Percentiles rank a stretch among this genome's conserved stretches.
Conservation (phyloP, 2,329 filamentous ascomycete species). For the Rutstroemia sp. region DNA sequence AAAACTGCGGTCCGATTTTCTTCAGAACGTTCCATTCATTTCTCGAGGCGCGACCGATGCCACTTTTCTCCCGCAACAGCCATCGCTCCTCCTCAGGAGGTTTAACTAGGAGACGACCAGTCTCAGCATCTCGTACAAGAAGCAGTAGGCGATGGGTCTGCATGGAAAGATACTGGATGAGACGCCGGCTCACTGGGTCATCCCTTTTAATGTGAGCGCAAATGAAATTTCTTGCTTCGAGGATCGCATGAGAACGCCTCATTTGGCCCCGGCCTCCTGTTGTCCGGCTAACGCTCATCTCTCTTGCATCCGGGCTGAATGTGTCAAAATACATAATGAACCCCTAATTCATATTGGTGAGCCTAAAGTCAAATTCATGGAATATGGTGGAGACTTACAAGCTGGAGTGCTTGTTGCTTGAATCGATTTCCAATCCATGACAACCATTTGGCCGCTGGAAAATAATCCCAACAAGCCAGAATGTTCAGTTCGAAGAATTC, state of each 20-base stretch:
- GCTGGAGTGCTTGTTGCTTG: conserved; percentile 34
- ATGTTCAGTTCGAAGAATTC: conserved; percentile 42
- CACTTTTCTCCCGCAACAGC: conserved; percentile 33
- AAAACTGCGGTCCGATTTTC: conserved; percentile 32
- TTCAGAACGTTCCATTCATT: conserved; percentile 32
- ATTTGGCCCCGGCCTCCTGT: conserved; percentile 29
- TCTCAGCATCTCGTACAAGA: conserved; percentile 36
- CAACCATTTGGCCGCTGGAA: conserved; percentile 39
- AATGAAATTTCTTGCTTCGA: conserved; percentile 34
- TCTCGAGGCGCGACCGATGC: conserved; percentile 33
- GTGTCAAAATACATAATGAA: conserved; percentile 19
- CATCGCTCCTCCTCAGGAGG: conserved; percentile 34
- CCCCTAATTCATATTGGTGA: conserved; percentile 15
- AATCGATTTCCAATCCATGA: conserved; percentile 34
- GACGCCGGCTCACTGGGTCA: conserved; percentile 34
- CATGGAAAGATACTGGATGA: conserved; percentile 37
- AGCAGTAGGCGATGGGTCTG: conserved; percentile 31
- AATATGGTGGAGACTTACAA: conserved; percentile 17
- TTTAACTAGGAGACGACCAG: conserved; percentile 30
- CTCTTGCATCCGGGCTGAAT: conserved; percentile 24
- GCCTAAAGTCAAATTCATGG: neutral
- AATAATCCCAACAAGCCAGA: conserved; percentile 38
- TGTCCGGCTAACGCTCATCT: conserved; percentile 28
- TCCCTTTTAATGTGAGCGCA: conserved; percentile 37
- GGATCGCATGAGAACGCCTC: conserved; percentile 30